A percentile compares a stretch with the other conserved stretches of the same genome.
Conservation (phyloP, 2,329 filamentous ascomycete genomes). For the Ilyonectria sp. region DNA sequence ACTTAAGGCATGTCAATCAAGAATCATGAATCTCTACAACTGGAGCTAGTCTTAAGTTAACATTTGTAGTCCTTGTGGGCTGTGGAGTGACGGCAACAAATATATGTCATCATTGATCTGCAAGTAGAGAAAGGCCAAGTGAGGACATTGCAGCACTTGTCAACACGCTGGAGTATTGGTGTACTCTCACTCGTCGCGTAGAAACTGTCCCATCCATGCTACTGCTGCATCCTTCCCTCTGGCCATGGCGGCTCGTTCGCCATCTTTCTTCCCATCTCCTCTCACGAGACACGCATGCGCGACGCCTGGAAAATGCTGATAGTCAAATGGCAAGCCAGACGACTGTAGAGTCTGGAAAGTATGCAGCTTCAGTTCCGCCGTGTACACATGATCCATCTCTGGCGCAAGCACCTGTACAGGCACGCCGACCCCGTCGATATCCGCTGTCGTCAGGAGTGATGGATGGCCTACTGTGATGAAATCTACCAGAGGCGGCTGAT, state of each 20-base stretch:
- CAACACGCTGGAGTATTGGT: not conserved
- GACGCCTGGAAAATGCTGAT: constrained; percentile 62
- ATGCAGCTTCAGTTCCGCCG: constrained; percentile 59
- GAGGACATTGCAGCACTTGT: not conserved
- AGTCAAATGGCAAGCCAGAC: constrained; percentile 58
- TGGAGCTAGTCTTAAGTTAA: too few species aligned
- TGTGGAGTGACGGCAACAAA: too few species aligned
- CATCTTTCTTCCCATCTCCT: constrained; percentile 54
- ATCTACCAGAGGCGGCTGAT: constrained; percentile 58
- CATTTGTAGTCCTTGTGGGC: too few species aligned
- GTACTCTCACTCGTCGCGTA: constrained; percentile 12
- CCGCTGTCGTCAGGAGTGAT: constrained; percentile 57
- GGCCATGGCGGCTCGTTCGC: constrained; percentile 58
- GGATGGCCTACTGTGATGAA: constrained; percentile 63
- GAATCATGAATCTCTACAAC: too few species aligned
- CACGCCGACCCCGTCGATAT: constrained; percentile 62
- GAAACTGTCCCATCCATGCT: constrained; percentile 53
- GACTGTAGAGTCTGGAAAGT: constrained; percentile 55
- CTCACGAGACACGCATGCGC: constrained; percentile 59
- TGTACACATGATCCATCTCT: constrained; percentile 60
- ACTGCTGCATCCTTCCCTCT: constrained; percentile 61
- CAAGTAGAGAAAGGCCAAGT: not conserved
- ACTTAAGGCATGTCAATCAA: too few species aligned
- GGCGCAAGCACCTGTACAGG: constrained; percentile 68
- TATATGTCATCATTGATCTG: too few species aligned